phyloP scores from a whole-genome alignment of 176 grass and related monocot species.

The Chrysopogon serrulatus region DNA sequence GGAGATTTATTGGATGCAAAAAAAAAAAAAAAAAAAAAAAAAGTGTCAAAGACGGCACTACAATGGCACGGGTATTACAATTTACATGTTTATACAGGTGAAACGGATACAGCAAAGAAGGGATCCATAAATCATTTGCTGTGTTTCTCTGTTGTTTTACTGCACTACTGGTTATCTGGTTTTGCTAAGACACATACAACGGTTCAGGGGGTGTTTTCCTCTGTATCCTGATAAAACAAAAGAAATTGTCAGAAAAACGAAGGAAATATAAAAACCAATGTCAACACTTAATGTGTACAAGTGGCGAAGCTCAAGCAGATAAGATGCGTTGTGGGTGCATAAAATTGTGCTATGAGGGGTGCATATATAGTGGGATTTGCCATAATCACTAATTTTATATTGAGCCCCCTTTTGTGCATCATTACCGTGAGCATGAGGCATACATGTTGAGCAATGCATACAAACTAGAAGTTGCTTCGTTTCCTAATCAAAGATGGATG shows the following conservation, averaged over 20 bases:
- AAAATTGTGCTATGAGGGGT: not conserved
- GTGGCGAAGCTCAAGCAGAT: not conserved
- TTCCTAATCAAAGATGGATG: not conserved
- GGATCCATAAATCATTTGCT: not conserved
- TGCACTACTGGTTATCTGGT: not conserved
- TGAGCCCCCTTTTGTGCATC: not conserved
- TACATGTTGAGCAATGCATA: not conserved
- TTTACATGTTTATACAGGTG: conserved; percentile 8
- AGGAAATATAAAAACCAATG: not conserved
- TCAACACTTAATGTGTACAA: not conserved
- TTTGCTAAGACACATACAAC: conserved; percentile 47
- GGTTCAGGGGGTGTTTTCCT: conserved; percentile 59
- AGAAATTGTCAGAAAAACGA: not conserved
- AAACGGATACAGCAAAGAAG: not conserved
- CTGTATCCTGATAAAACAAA: conserved; percentile 57
- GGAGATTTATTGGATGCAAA: not conserved
- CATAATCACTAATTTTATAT: not conserved
- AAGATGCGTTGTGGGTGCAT: not conserved
- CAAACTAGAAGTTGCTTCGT: not conserved
- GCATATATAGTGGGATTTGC: not conserved
- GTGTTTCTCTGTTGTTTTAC: not conserved
- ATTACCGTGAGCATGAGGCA: not conserved
- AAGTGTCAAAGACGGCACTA: not conserved
- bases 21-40: not conserved
- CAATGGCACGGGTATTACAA: not conserved